Percentiles rank a stretch among this genome's conserved stretches.
Evolutionary conservation across 169 alveolate species (phyloP).

Genomic region (Plasmodium vinckei): DNA sequence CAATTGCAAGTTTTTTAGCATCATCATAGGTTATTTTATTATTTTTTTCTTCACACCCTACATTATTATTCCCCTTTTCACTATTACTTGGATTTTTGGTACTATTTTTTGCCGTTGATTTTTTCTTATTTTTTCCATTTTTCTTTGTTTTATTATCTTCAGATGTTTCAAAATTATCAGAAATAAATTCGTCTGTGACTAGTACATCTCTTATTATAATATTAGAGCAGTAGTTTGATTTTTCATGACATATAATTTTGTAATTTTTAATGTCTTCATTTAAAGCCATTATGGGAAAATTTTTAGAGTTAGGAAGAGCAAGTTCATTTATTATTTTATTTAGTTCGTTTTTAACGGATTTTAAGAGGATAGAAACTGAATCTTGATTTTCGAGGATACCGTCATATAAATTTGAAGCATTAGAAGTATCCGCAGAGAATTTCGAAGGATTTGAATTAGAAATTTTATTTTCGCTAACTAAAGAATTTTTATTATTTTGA

Average conservation of each 20-base stretch:
- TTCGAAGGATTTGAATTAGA: not conserved
- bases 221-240: slow-evolving; percentile 24
- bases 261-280: slow-evolving; percentile 67
- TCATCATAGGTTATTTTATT: not conserved
- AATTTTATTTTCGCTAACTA: not conserved
- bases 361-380: slow-evolving; percentile 38
- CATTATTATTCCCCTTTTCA: not conserved
- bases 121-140: slow-evolving; percentile 9
- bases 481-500: not conserved
- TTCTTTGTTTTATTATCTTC: slow-evolving; percentile 7
- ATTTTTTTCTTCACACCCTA: not conserved
- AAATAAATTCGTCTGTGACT: slow-evolving; percentile 52
- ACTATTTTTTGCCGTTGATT: not conserved
- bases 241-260: slow-evolving; percentile 35
- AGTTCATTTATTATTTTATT: slow-evolving; percentile 49
- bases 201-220: slow-evolving; percentile 68
- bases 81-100: not conserved
- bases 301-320: slow-evolving; percentile 52
- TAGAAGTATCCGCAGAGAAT: not conserved
- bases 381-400: slow-evolving; percentile 22
- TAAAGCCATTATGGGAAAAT: slow-evolving; percentile 71
- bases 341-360: slow-evolving; percentile 44
- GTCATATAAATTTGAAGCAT: not conserved
- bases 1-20: not conserved
- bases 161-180: slow-evolving; percentile 19